Base-by-base conservation (phyloP, 2,329 filamentous ascomycete species). In the Claviceps africana region DNA sequence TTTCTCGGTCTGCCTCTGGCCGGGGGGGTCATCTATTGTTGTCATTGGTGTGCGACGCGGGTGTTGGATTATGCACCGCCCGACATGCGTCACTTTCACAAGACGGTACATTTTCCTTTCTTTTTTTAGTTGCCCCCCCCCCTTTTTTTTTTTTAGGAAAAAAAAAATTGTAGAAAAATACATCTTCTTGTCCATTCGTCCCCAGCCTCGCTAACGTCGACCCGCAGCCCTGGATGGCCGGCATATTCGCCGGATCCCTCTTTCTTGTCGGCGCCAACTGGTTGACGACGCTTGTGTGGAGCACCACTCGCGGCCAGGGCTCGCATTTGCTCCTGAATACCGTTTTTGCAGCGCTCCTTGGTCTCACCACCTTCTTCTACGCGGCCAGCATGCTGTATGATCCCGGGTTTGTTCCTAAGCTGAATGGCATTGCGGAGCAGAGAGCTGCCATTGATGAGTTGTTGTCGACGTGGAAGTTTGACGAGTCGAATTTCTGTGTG, bases 401-500 rank as follows among this genome's bases (percentile, higher is more conserved):
- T 64, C 93, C 93, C 0, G 93, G 93, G 17, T 96, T 85, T 62
- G 86, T 98, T 30, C 91, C 93, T 39, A 96, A 95, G 67, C 79
- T 90, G 61, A 84, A 85, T 53, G 91, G 90, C 58, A 85, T 94
- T 52, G 88, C 87, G 28, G 86, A 95, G 65, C 91, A 96, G 67
- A 89, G 91, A 66, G 82, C 83, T 42, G 83, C 86, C 53, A 95
- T 98, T 59, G 86, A 94, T 57, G 87, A 95, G 58, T 77, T 98
- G 8, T 78, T 98, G 56, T 78, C 81, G 53, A 66, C 82, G 58
- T 93, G 88, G 82, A 93, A 88, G 62, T 98, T 91, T 65, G 90
- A 98, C 63, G 91, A 96, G 64, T 75, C 83, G 55, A 91, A 95
- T 65, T 98, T 97, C 63, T 98, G 93, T 67, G 83, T 94, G 30